A percentile compares a stretch with the other conserved stretches of the same genome.
Conservation (phyloP, 306 rosid species). For the Aeschynomene evenia region DNA sequence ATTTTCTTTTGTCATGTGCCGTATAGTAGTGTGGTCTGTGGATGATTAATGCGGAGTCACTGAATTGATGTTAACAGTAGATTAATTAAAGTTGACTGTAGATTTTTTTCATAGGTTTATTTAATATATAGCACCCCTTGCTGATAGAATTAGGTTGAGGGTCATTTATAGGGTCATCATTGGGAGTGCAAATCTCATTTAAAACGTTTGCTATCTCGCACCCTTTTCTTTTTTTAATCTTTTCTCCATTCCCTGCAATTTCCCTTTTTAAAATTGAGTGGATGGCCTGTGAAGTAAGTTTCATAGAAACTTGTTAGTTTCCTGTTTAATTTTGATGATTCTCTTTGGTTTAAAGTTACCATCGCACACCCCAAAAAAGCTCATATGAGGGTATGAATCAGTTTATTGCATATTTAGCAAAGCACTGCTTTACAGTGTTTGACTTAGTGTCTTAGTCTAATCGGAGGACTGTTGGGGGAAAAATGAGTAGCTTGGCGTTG, state of each 20-base stretch:
- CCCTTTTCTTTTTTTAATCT: neutral
- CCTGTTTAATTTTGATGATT: neutral
- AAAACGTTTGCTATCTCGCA: neutral
- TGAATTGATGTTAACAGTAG: neutral
- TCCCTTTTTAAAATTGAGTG: neutral
- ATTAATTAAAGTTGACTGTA: neutral
- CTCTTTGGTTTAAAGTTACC: neutral
- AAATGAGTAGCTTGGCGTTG: neutral
- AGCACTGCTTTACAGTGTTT: slow-evolving; percentile 8
- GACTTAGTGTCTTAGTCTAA: neutral
- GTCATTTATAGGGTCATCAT: neutral
- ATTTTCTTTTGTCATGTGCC: neutral
- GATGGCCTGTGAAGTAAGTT: neutral
- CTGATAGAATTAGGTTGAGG: neutral
- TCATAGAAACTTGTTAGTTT: neutral
- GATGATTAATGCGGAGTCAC: slow-evolving; percentile 16
- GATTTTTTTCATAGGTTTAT: neutral
- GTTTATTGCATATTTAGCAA: neutral
- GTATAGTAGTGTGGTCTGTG: slow-evolving; percentile 13
- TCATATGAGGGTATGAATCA: neutral
- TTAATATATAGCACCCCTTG: slow-evolving; percentile 1
- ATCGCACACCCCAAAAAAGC: too few species aligned
- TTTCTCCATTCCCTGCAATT: neutral
- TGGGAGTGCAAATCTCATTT: neutral
- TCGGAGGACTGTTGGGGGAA: neutral